Percentiles rank a stretch among this genome's conserved stretches.
Evolutionary conservation across 768 basidiomycete species (phyloP).

Genomic region (Tulasnella sp.): DNA sequence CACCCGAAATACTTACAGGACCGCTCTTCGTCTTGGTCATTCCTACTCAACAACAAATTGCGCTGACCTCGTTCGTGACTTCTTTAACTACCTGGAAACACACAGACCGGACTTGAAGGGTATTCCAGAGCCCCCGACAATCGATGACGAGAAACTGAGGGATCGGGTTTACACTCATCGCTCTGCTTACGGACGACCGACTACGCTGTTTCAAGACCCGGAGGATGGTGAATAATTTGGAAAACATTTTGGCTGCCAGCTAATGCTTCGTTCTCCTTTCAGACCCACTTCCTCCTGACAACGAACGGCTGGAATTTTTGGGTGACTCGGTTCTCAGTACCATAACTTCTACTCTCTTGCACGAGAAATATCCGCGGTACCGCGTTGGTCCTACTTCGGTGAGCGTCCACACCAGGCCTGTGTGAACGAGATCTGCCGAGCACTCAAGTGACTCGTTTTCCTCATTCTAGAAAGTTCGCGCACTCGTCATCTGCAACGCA

Average conservation of each 20-base stretch:
- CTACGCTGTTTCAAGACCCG: conserved; percentile 32
- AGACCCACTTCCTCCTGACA: conserved; percentile 27
- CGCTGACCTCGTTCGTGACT: neutral
- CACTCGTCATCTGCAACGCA: conserved; percentile 27
- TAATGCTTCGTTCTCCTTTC: neutral
- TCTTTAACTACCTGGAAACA: neutral
- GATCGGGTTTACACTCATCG: conserved; percentile 34
- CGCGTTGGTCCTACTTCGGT: conserved; percentile 30
- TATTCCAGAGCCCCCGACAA: neutral
- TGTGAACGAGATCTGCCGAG: neutral
- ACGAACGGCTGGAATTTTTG: conserved; percentile 34
- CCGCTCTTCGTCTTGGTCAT: neutral
- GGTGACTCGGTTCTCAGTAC: conserved; percentile 31
- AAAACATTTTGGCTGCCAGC: neutral
- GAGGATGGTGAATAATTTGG: conserved; percentile 25
- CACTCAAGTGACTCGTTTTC: neutral
- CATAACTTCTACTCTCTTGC: conserved; percentile 8
- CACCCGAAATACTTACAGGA: neutral
- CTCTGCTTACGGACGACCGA: conserved; percentile 23
- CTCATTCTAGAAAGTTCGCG: conserved; percentile 25
- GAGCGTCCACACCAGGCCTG: neutral
- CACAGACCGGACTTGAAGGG: neutral
- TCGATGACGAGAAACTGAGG: neutral
- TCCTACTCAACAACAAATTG: neutral
- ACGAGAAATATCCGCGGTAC: conserved; percentile 12